Base-by-base conservation (phyloP, 2,329 filamentous ascomycete genomes). In the Calycina herbarum region DNA sequence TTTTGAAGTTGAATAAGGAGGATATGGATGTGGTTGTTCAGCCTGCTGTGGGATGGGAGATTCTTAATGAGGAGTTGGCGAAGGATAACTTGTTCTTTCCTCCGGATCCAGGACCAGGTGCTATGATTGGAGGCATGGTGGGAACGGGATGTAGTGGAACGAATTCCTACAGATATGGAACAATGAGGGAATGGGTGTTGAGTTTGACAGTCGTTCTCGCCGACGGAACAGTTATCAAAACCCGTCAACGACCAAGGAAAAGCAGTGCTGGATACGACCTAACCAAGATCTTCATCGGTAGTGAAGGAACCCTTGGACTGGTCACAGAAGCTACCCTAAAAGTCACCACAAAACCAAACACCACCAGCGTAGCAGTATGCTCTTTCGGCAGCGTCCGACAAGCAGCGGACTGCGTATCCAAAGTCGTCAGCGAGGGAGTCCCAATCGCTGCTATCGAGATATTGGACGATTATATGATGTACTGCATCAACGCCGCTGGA, bases 131-230 rank as follows among this genome's bases (percentile, higher is more conserved):
- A 65, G 93, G 93, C 64, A 93, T 93, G 90, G 86, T 93, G 40
- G 90, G 89, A 27, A 93, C 90, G 2, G 85, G 85, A 42, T 86
- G 84, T 79, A 86, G 83, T 74, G 93, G 93, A 66, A 97, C 93
- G 15, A 97, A 97, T 76, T 89, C 93, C 17, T 96, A 96, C 80
- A 85, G 93, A 65, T 97, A 96, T 77, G 94, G 93, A 68, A 97
- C 93, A 1, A 97, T 97, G 93, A 89, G 92, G 68, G 93, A 97
- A 76, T 97, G 93, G 93, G 94, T 97, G 13, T 80, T 96, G 27
- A 90, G 86, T 63, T 79, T 97, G 70, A 97, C 93, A 0, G 92
- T 96, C 3, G 93, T 97, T 11, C 83, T 97, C 73, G 93, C 93
- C 20, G 94, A 97, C 77, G 93, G 93, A 60, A 96, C 93, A 1